Percentiles rank a stretch among this genome's conserved stretches.
These are phyloP conservation scores for Cladobotryum mycophilum DNA, from an alignment of 2,329 filamentous ascomycete genomes.

Conservation along the genomic window DNA sequence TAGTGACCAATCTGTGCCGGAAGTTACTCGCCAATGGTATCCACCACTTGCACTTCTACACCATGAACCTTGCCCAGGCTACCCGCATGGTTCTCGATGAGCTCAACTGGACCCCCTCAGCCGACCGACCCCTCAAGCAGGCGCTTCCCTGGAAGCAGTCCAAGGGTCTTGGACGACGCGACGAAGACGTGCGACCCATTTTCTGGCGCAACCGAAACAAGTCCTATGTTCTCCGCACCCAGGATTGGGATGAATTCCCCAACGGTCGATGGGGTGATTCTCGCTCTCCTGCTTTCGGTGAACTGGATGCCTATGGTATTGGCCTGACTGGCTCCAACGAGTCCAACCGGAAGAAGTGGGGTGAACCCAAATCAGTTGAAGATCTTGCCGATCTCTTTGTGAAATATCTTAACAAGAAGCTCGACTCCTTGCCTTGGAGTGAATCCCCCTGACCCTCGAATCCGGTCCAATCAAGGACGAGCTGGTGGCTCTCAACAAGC, in stretches of 20 bases:
- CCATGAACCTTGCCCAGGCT: conserved; percentile 95
- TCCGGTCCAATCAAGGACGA: conserved; percentile 70
- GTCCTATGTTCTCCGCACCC: conserved; percentile 89
- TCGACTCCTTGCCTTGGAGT: conserved; percentile 88
- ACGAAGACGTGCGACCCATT: conserved; percentile 93
- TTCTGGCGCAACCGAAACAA: conserved; percentile 98
- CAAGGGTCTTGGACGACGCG: conserved; percentile 77
- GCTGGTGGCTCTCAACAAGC: conserved; percentile 74
- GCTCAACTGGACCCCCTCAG: conserved; percentile 71
- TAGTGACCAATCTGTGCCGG: conserved; percentile 86
- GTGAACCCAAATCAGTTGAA: conserved; percentile 69
- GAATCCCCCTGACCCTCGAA: conserved; percentile 78
- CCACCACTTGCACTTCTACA: conserved; percentile 93
- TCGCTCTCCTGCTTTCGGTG: conserved; percentile 90
- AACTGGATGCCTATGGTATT: conserved; percentile 90
- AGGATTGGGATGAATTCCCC: conserved; percentile 98
- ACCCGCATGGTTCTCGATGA: conserved; percentile 93
- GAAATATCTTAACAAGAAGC: conserved; percentile 71
- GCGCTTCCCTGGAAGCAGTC: conserved; percentile 96
- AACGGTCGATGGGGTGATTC: conserved; percentile 99
- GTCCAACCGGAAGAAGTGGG: conserved; percentile 93
- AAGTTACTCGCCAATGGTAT: conserved; percentile 79
- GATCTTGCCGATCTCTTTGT: conserved; percentile 83
- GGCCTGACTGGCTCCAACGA: conserved; percentile 92
- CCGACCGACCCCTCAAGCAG: conserved; percentile 73